phyloP scores from a whole-genome alignment of 345 rosid genomes.

The Salix dunnii region DNA sequence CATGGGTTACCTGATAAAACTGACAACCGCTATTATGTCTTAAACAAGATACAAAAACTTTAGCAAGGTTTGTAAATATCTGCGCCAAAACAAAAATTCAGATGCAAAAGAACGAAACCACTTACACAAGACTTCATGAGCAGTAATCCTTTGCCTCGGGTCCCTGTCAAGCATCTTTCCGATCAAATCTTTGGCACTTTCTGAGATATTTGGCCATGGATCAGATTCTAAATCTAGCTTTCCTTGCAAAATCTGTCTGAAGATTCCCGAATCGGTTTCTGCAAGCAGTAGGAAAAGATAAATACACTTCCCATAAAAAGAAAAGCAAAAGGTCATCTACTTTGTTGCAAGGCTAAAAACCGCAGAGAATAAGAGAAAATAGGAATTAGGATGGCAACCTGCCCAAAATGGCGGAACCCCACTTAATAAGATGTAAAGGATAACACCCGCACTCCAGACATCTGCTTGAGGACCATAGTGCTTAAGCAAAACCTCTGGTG shows the following conservation, averaged over 20 bases:
- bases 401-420: slow-evolving; percentile 99
- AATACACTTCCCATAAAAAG: no score
- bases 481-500: slow-evolving; percentile 90
- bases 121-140: slow-evolving; percentile 89
- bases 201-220: slow-evolving; percentile 94
- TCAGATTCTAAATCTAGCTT: slow-evolving; percentile 81
- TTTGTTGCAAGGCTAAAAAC: background rate
- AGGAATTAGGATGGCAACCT: slow-evolving; percentile 35
- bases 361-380: background rate
- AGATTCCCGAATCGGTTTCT: slow-evolving; percentile 98
- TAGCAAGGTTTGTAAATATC: background rate
- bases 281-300: slow-evolving; percentile 17
- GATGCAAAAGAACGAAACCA: slow-evolving; percentile 14
- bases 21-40: slow-evolving; percentile 6
- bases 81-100: background rate
- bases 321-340: no score
- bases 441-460: slow-evolving; percentile 97
- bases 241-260: slow-evolving; percentile 81
- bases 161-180: slow-evolving; percentile 84
- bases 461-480: slow-evolving; percentile 88
- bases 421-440: slow-evolving; percentile 84
- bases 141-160: slow-evolving; percentile 74
- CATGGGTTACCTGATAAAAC: slow-evolving; percentile 77
- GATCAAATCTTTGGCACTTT: slow-evolving; percentile 83
- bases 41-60: background rate